Evolutionary conservation across 768 basidiomycete species (phyloP).

Genomic region (Boletus rufocinnamomeus): DNA sequence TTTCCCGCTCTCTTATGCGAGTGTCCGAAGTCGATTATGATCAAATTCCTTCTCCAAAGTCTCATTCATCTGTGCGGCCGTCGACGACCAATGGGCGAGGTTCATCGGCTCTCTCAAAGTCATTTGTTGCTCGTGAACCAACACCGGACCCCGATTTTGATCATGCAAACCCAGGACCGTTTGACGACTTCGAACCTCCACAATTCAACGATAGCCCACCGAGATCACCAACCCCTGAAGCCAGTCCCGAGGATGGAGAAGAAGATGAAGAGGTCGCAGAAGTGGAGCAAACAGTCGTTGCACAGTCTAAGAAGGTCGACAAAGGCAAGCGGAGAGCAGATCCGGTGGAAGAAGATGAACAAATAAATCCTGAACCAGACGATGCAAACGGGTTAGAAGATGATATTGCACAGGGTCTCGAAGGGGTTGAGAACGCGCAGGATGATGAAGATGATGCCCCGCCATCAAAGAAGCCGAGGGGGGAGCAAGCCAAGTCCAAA

Average conservation of each 20-base stretch:
- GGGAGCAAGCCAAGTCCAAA: slow-evolving; percentile 31
- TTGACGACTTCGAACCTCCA: slow-evolving; percentile 33
- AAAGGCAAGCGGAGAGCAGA: slow-evolving; percentile 46
- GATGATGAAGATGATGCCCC: slow-evolving; percentile 43
- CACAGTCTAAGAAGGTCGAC: slow-evolving; percentile 28
- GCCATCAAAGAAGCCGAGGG: slow-evolving; percentile 30
- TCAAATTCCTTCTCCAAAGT: slow-evolving; percentile 59
- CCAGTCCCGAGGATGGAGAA: slow-evolving; percentile 46
- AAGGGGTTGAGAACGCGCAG: slow-evolving; percentile 53
- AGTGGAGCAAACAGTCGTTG: slow-evolving; percentile 36
- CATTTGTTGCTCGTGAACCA: slow-evolving; percentile 23
- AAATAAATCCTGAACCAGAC: slow-evolving; percentile 9
- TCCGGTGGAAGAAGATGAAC: slow-evolving; percentile 17
- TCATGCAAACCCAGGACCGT: slow-evolving; percentile 16
- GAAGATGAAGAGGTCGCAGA: slow-evolving; percentile 30
- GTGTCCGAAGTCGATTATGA: slow-evolving; percentile 62
- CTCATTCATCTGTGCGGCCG: slow-evolving; percentile 33
- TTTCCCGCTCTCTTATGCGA: slow-evolving; percentile 50
- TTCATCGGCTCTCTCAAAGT: slow-evolving; percentile 37
- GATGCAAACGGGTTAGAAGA: slow-evolving; percentile 39
- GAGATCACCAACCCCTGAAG: slow-evolving; percentile 47
- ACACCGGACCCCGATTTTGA: slow-evolving; percentile 30
- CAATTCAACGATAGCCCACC: slow-evolving; percentile 30
- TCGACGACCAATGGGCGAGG: slow-evolving; percentile 38
- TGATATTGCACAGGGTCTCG: slow-evolving; percentile 45